Base-by-base conservation (phyloP, 1,284 basidiomycete species). In the Naganishia cerealis region DNA sequence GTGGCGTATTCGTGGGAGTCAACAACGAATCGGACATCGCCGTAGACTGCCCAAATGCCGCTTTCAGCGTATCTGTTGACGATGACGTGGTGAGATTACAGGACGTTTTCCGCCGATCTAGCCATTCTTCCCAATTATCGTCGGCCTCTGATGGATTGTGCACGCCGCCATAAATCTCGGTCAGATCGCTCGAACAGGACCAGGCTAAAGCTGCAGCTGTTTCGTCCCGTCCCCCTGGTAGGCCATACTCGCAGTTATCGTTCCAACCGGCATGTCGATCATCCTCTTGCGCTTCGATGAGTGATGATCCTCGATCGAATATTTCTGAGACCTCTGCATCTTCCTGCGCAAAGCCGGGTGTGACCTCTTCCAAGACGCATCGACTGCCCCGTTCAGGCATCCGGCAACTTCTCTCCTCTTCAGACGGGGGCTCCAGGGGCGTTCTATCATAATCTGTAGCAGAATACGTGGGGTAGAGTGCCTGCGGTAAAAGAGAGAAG, bases 361-460 rank as follows among this genome's bases (percentile, higher is more conserved):
- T 50, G 33, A 55, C 58, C 29, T 52, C 57, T 43, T 70, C 68
- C 1, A 42, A 26, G 29, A 67, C 38, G 39, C 63, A 66, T 26
- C 71, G 66, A 42, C 67, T 65, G 38, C 76, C 78, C 38, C 81
- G 74, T 39, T 75, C 78, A 4, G 80, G 80, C n/a, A 81, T 71
- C 2, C 75, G 72, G 63, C 80, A 82, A 1, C 75, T 72, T 40
- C 79, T 76, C 70, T 81, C 81, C 33, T 74, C 77, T 36, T 75
- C 74, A 2, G 76, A 76, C 8, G 81, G 81, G 0, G 80, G 80
- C 36, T 78, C 80, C n/a, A 82, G 75, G 0, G 81, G 80, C 0
- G 80, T 77, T 9, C 81, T 78, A 69, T 82, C 81, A 70, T 82
- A 82, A 57, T 81, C 81, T 21, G 72, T 67, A 4, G 76, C 73